phyloP scores from a whole-genome alignment of 768 basidiomycete species.

The Rhodotorula paludigena region DNA sequence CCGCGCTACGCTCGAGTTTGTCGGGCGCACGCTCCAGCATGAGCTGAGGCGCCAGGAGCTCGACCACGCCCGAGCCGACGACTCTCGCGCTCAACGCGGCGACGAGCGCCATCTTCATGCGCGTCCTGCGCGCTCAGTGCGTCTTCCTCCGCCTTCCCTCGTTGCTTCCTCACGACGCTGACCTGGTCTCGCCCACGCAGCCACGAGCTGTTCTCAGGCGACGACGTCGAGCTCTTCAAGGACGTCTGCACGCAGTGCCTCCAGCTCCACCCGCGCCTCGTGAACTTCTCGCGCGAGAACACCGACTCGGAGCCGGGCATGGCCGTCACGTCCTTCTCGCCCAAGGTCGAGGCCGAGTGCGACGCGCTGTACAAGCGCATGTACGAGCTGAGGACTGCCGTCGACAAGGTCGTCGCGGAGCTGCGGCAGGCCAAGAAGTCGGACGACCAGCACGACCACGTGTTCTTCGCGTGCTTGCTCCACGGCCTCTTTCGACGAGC shows the following conservation, averaged over 20 bases:
- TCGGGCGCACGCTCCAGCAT: constrained; percentile 86
- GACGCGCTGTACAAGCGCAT: constrained; percentile 95
- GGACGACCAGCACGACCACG: constrained; percentile 75
- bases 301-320: constrained; percentile 87
- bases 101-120: constrained; percentile 85
- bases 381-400: constrained; percentile 90
- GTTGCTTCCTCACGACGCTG: constrained; percentile 1
- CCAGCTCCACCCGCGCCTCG: constrained; percentile 90
- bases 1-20: constrained; percentile 76
- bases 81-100: constrained; percentile 83
- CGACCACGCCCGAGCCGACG: constrained; percentile 66
- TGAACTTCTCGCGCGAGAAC: constrained; percentile 70
- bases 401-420: constrained; percentile 87
- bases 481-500: constrained; percentile 99
- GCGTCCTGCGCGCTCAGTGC: constrained; percentile 76
- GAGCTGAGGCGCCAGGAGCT: constrained; percentile 64
- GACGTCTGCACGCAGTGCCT: constrained; percentile 89
- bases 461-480: constrained; percentile 98
- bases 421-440: constrained; percentile 81
- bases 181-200: constrained; percentile 47
- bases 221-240: constrained; percentile 76
- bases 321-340: constrained; percentile 75
- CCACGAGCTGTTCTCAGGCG: constrained; percentile 66
- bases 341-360: constrained; percentile 86
- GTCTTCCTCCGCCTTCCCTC: constrained; percentile 42